Evolutionary conservation across 2,329 filamentous ascomycete species (phyloP).

Genomic region (Neonectria hederae): DNA sequence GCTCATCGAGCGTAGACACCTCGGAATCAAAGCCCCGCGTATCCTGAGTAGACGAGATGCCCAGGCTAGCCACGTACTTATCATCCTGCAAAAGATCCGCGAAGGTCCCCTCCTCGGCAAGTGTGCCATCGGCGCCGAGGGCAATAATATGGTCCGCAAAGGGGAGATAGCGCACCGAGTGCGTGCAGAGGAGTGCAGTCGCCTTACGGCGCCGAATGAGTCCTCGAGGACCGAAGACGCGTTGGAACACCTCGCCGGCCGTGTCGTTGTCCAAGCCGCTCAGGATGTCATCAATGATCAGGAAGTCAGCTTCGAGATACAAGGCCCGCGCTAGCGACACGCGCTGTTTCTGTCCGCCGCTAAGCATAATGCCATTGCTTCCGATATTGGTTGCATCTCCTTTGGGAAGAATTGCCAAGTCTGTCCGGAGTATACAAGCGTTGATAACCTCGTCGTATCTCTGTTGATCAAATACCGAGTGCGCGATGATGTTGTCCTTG

Average conservation of each 20-base stretch:
- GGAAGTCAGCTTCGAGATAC: conserved; percentile 31
- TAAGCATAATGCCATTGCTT: neutral
- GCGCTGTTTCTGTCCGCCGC: neutral
- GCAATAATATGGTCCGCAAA: conserved; percentile 22
- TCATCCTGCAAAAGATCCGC: conserved; percentile 11
- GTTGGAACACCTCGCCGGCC: conserved; percentile 29
- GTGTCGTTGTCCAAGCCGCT: conserved; percentile 42
- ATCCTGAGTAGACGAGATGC: neutral
- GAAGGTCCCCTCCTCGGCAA: neutral
- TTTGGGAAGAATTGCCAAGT: conserved; percentile 33
- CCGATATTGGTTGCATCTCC: neutral
- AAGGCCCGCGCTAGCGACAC: conserved; percentile 41
- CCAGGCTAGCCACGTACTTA: neutral
- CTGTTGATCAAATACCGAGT: conserved; percentile 40
- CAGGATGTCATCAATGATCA: conserved; percentile 43
- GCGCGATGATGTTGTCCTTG: conserved; percentile 51
- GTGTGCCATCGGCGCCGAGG: neutral
- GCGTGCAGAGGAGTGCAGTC: conserved; percentile 9
- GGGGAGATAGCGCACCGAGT: conserved; percentile 26
- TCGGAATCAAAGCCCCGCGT: neutral
- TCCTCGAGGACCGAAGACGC: conserved; percentile 27
- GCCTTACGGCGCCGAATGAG: neutral
- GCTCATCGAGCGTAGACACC: neutral
- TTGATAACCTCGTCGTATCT: conserved; percentile 49
- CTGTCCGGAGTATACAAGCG: conserved; percentile 44